Evolutionary conservation across 257 asterid species (phyloP).

Genomic region (Ilex aquifolium): DNA sequence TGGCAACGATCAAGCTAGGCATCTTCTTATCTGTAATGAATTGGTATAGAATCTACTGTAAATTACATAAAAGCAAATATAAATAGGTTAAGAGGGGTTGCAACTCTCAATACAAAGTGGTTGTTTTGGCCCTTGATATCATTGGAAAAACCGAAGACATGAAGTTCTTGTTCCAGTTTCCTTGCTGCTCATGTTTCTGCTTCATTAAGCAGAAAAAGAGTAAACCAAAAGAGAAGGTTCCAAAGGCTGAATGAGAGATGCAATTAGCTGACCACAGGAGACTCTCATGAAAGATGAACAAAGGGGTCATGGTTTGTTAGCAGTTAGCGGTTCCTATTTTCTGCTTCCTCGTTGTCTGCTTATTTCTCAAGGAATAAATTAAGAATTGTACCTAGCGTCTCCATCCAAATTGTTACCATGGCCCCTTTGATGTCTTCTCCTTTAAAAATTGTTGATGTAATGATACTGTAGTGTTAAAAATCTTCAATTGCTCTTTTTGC

Average conservation of each 20-base stretch:
- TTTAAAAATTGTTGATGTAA: conserved; percentile 7
- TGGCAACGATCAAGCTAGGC: conserved; percentile 14
- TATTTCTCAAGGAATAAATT: too few species aligned
- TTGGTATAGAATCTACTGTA: conserved; percentile 22
- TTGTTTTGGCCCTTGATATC: conserved; percentile 2
- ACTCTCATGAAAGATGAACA: too few species aligned
- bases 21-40: conserved; percentile 20
- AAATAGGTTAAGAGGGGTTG: not conserved
- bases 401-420: not conserved
- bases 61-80: conserved; percentile 5
- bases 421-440: conserved; percentile 2
- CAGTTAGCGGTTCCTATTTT: too few species aligned
- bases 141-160: conserved; percentile 18
- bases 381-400: not conserved
- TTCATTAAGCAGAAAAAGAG: conserved; percentile 37
- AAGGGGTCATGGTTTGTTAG: too few species aligned
- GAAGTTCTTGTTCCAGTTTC: conserved; percentile 40
- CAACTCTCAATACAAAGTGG: conserved; percentile 15
- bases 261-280: too few species aligned
- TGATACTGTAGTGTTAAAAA: not conserved
- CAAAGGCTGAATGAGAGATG: conserved; percentile 15
- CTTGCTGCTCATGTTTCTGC: conserved; percentile 64
- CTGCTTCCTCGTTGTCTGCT: too few species aligned
- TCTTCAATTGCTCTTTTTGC: conserved; percentile 43
- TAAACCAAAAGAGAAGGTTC: conserved; percentile 23